These are phyloP conservation scores for Blechomonas ayalai DNA, from an alignment of 208 protist species.

Conservation along the genomic window DNA sequence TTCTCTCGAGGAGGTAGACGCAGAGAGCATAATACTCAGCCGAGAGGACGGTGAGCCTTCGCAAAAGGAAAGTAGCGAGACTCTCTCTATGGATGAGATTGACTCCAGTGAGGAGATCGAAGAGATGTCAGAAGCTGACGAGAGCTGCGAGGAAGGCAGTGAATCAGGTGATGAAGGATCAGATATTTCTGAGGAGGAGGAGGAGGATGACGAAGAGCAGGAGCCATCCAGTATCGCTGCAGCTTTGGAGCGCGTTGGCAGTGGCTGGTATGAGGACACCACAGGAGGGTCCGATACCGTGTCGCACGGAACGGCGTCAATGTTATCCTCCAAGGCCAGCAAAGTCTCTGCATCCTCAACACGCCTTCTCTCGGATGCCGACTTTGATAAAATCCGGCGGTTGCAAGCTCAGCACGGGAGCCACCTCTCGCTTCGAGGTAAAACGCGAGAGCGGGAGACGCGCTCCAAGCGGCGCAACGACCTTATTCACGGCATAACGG, in stretches of 20 bases:
- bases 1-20: too few species aligned
- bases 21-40: constrained; percentile 4
- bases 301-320: constrained; percentile 16
- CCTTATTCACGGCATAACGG: constrained; percentile 75
- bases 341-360: constrained; percentile 31
- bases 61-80: background rate
- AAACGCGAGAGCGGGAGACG: constrained; percentile 54
- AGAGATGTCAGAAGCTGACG: constrained; percentile 35
- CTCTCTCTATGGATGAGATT: too few species aligned
- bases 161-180: constrained; percentile 19
- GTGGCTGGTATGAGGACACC: constrained; percentile 69
- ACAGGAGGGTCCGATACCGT: constrained; percentile 5
- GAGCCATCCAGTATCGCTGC: background rate
- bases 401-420: constrained; percentile 65
- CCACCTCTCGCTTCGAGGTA: constrained; percentile 65
- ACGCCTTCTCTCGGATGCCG: constrained; percentile 72
- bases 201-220: constrained; percentile 14
- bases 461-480: constrained; percentile 41
- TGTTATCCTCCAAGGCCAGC: constrained; percentile 24
- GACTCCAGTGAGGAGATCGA: constrained; percentile 24
- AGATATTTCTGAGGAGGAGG: constrained; percentile 18
- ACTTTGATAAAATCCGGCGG: constrained; percentile 78
- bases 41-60: background rate
- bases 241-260: constrained; percentile 9
- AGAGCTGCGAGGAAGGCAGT: constrained; percentile 8